phyloP scores from a whole-genome alignment of 2,329 filamentous ascomycete genomes.

The Fusarium pilosicola region DNA sequence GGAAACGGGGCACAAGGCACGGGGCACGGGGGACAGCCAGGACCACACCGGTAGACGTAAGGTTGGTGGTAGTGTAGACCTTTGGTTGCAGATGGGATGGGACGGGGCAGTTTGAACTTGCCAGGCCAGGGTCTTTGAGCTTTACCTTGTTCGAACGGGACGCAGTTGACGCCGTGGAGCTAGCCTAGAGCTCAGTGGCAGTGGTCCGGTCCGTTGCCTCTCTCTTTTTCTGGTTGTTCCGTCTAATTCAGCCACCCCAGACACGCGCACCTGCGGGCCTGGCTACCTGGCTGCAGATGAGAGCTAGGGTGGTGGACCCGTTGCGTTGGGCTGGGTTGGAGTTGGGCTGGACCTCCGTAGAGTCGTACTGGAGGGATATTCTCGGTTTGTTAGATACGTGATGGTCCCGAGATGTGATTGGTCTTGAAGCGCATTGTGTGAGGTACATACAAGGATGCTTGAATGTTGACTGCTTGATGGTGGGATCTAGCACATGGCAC shows the following conservation, averaged over 20 bases:
- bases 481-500: background rate
- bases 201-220: constrained; percentile 23
- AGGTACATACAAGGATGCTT: background rate
- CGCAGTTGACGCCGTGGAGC: constrained; percentile 31
- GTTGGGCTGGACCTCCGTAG: constrained; percentile 17
- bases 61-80: constrained; percentile 10
- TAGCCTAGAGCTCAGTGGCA: constrained; percentile 19
- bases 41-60: constrained; percentile 32
- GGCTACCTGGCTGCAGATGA: constrained; percentile 18
- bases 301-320: constrained; percentile 31
- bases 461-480: background rate
- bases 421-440: constrained; percentile 1
- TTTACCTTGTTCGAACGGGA: constrained; percentile 33
- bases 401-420: constrained; percentile 18
- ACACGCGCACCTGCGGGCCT: constrained; percentile 29
- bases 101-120: constrained; percentile 31
- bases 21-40: constrained; percentile 32
- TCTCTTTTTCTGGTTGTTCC: constrained; percentile 20
- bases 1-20: constrained; percentile 39
- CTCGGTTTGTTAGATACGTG: constrained; percentile 17
- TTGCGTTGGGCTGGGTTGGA: constrained; percentile 32
- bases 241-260: constrained; percentile 42
- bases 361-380: background rate
- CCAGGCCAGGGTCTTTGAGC: constrained; percentile 37
- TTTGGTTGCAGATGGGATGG: constrained; percentile 35